Percentiles rank a stretch among this genome's conserved stretches.
Evolutionary conservation across 768 basidiomycete genomes (phyloP).

Genomic region (Tricholoma sp.): DNA sequence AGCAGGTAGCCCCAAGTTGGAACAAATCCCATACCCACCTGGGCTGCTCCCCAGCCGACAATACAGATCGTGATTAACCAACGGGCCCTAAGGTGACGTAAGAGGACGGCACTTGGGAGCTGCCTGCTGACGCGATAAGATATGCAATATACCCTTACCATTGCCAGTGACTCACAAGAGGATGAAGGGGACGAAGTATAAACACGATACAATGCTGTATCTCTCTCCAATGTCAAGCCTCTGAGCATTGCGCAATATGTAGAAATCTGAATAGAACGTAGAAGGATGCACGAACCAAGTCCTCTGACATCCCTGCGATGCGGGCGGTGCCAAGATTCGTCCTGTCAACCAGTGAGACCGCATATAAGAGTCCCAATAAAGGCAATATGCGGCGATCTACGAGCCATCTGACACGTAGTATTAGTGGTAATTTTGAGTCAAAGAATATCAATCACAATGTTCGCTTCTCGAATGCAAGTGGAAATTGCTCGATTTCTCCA

Average conservation of each 20-base stretch:
- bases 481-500: background rate
- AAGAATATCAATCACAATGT: background rate
- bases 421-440: background rate
- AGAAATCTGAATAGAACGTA: background rate
- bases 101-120: slow-evolving; percentile 37
- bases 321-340: slow-evolving; percentile 30
- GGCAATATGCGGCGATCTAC: slow-evolving; percentile 33
- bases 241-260: slow-evolving; percentile 9
- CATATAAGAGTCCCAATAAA: slow-evolving; percentile 28
- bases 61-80: slow-evolving; percentile 37
- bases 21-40: slow-evolving; percentile 40
- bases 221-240: slow-evolving; percentile 25
- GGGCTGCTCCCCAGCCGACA: slow-evolving; percentile 35
- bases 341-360: slow-evolving; percentile 29
- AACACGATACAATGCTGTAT: slow-evolving; percentile 33
- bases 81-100: slow-evolving; percentile 35
- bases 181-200: slow-evolving; percentile 41
- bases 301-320: slow-evolving; percentile 31
- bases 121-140: slow-evolving; percentile 23
- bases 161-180: slow-evolving; percentile 26
- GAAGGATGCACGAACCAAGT: slow-evolving; percentile 21
- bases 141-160: background rate
- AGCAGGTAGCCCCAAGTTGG: slow-evolving; percentile 33
- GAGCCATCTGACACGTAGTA: slow-evolving; percentile 16
- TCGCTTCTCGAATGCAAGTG: background rate